phyloP scores from a whole-genome alignment of 495 filamentous ascomycete genomes.

The Trypethelium eluteriae region DNA sequence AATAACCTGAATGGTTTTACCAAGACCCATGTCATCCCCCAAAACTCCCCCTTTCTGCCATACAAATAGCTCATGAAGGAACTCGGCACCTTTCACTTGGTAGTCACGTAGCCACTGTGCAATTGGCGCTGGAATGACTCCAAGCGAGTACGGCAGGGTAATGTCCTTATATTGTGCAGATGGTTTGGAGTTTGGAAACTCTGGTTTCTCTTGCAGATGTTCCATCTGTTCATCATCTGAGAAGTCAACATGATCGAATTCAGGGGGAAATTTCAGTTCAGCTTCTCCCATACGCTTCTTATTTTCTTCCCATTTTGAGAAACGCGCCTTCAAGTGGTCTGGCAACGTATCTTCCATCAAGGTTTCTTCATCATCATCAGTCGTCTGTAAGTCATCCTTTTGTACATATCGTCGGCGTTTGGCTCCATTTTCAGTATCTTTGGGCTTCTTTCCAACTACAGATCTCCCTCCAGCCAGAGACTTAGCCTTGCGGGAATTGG shows the following conservation, averaged over 20 bases:
- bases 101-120: slow-evolving; percentile 91
- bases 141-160: slow-evolving; percentile 63
- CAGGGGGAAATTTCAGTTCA: slow-evolving; percentile 70
- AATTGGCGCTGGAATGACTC: slow-evolving; percentile 80
- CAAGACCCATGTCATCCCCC: slow-evolving; percentile 94
- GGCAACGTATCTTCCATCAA: slow-evolving; percentile 53
- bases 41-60: slow-evolving; percentile 88
- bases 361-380: slow-evolving; percentile 44
- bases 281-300: slow-evolving; percentile 53
- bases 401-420: slow-evolving; percentile 4
- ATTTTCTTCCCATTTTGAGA: slow-evolving; percentile 45
- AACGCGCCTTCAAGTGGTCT: slow-evolving; percentile 49
- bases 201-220: slow-evolving; percentile 58
- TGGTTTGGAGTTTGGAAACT: slow-evolving; percentile 55
- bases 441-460: slow-evolving; percentile 31
- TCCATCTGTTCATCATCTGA: slow-evolving; percentile 71
- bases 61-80: slow-evolving; percentile 83
- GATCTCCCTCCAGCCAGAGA: slow-evolving; percentile 34
- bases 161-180: slow-evolving; percentile 67
- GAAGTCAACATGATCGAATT: slow-evolving; percentile 74
- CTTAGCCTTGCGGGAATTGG: slow-evolving; percentile 44
- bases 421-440: slow-evolving; percentile 22
- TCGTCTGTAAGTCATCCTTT: slow-evolving; percentile 8
- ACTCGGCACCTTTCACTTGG: slow-evolving; percentile 76
- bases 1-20: slow-evolving; percentile 95